These are phyloP conservation scores for Pleodorina starrii DNA, from an alignment of 139 green algal species.

Conservation along the genomic window DNA sequence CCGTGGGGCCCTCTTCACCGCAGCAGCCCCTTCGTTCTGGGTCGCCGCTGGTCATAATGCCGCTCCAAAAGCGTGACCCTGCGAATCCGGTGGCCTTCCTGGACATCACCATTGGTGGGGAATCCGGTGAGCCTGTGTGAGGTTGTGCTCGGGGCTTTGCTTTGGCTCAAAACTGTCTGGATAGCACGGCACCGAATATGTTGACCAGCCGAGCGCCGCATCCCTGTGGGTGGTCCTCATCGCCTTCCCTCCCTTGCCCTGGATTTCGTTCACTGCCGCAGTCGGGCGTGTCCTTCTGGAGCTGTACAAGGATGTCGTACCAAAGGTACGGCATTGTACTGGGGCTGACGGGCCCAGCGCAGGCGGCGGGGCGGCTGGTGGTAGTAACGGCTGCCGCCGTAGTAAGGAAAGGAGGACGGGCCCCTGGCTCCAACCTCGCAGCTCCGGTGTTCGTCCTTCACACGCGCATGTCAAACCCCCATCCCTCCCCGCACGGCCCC, in stretches of 20 bases:
- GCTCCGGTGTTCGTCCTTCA: too few relatives aligned
- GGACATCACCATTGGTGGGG: conserved; percentile 68
- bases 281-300: conserved; percentile 12
- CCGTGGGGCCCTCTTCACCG: too few relatives aligned
- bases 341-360: neutral
- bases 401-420: too few relatives aligned
- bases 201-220: too few relatives aligned
- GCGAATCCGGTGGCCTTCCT: conserved; percentile 68
- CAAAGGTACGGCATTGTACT: conserved; percentile 17
- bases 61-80: conserved; percentile 20
- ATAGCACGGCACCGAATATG: too few relatives aligned
- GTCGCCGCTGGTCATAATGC: conserved; percentile 2
- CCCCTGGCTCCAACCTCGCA: too few relatives aligned
- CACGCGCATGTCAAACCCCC: too few relatives aligned
- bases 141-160: too few relatives aligned
- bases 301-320: conserved; percentile 43
- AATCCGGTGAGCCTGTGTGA: conserved; percentile 55
- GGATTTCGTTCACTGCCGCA: too few relatives aligned
- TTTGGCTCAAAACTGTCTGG: too few relatives aligned
- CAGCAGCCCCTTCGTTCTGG: neutral
- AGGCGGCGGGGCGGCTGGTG: neutral
- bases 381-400: neutral
- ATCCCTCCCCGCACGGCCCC: neutral
- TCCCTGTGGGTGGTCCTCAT: too few relatives aligned
- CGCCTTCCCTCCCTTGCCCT: too few relatives aligned